Percentiles rank a stretch among this genome's conserved stretches.
Conservation (phyloP, 2,329 filamentous ascomycete species). For the Apiospora phragmitis region DNA sequence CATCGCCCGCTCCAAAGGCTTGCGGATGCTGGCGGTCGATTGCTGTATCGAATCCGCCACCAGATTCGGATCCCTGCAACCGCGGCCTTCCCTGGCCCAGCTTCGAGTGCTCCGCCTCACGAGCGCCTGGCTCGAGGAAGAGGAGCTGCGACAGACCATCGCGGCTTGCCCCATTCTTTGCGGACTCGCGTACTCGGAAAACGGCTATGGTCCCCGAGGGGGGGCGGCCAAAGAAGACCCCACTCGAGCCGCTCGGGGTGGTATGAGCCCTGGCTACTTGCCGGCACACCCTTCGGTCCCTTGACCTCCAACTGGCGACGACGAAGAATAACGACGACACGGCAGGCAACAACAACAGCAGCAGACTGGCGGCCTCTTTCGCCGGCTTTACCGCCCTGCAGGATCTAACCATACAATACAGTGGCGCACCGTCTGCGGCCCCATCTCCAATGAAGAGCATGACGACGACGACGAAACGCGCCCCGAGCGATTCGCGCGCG, state of each 20-base stretch:
- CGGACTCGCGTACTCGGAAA: neutral
- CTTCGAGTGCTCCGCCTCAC: constrained; percentile 1
- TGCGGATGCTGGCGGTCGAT: neutral
- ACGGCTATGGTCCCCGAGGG: neutral
- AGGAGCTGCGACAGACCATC: neutral
- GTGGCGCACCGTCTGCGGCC: neutral
- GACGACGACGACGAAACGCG: neutral
- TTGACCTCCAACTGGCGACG: neutral
- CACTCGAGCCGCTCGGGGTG: neutral
- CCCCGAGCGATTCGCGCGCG: neutral
- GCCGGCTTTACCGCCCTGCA: neutral
- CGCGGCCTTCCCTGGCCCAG: neutral
- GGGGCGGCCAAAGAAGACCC: neutral
- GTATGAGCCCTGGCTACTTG: neutral
- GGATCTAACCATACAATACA: neutral
- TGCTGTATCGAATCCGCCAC: neutral
- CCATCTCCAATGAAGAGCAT: neutral
- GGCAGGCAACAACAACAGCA: neutral
- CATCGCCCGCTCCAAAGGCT: neutral
- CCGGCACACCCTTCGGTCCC: neutral
- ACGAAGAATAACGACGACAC: no score
- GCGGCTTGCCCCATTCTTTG: neutral
- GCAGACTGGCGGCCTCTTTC: neutral
- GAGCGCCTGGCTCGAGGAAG: neutral
- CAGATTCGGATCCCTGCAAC: neutral